These are phyloP conservation scores for Priceomyces fermenticarens DNA, from an alignment of 805 yeast genomes.

Conservation along the genomic window DNA sequence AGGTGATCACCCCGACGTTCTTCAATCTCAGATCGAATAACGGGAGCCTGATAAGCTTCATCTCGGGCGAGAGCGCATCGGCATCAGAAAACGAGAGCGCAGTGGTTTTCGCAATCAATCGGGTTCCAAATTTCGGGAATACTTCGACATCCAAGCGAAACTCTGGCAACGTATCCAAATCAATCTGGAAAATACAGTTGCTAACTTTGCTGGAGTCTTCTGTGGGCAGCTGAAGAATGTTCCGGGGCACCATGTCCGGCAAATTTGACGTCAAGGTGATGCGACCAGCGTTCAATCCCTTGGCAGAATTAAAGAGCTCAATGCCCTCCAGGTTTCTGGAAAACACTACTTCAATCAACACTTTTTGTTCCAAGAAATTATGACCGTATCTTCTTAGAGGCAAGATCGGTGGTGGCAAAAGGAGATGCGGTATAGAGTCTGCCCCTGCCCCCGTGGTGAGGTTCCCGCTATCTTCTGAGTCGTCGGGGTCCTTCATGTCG, in stretches of 20 bases:
- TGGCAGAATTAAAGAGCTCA: conserved; percentile 40
- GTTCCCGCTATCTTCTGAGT: conserved; percentile 39
- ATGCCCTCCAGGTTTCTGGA: conserved; percentile 48
- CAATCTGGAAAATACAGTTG: conserved; percentile 79
- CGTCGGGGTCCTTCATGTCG: conserved; percentile 12
- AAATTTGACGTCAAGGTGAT: conserved; percentile 74
- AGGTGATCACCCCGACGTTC: conserved; percentile 75
- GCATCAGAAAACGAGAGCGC: conserved; percentile 56
- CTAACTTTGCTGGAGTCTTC: conserved; percentile 51
- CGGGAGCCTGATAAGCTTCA: conserved; percentile 54
- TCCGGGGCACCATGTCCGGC: conserved; percentile 84
- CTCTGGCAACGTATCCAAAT: conserved; percentile 56
- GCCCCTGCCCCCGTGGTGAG: conserved; percentile 31
- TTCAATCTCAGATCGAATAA: conserved; percentile 77
- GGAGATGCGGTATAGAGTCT: conserved; percentile 84
- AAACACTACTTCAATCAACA: conserved; percentile 74
- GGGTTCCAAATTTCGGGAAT: conserved; percentile 92
- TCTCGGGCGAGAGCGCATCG: conserved; percentile 39
- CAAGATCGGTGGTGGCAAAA: conserved; percentile 93
- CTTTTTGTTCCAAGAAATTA: conserved; percentile 87
- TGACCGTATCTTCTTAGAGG: conserved; percentile 95
- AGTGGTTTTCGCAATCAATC: conserved; percentile 84
- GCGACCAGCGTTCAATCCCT: conserved; percentile 66
- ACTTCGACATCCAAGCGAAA: conserved; percentile 84
- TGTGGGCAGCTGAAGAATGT: conserved; percentile 72